Base-by-base conservation (phyloP, 441 rosid genomes). In the Erodium moschatum region DNA sequence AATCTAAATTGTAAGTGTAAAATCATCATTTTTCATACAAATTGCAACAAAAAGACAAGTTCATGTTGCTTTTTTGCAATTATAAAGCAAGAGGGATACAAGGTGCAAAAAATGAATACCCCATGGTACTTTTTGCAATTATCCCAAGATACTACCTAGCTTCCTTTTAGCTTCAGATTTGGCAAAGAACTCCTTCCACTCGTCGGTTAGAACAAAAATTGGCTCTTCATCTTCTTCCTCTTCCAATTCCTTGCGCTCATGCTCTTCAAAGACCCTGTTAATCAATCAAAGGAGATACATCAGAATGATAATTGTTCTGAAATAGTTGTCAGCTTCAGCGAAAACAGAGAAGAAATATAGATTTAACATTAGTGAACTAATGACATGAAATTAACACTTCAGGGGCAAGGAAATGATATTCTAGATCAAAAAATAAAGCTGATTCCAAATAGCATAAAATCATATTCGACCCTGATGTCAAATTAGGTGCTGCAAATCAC, bases 121-220 rank as follows among this genome's bases (percentile, higher is more conserved):
- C n/a, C n/a, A n/a, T n/a, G n/a, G n/a, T n/a, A n/a, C n/a, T n/a
- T n/a, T n/a, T n/a, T n/a, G n/a, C n/a, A n/a, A n/a, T n/a, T n/a
- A n/a, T n/a, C 27, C 27, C 27, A 24, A 24, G 27, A 24, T 24
- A 24, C 27, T 73, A 83, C 87, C 88, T 64, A 74, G 61, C 71
- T 78, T 81, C 73, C 88, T 81, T 75, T 72, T 84, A 12, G 87
- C 91, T 73, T 86, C 91, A 16, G 91, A 86, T 80, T 71, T 81
- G 6, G 85, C 88, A 56, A 84, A 86, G 73, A 81, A 83, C 33
- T 86, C 88, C 70, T 69, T 83, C 91, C 89, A 85, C 72, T 86
- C 91, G 73, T 85, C 89, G 0, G 89, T 86, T 44, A 85, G 68
- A 66, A 85, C 89, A 65, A 86, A 86, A 35, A 83, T 50, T 4